A percentile compares a stretch with the other conserved stretches of the same genome.
Evolutionary conservation across 1,139 yeast species (phyloP).

Genomic region (Yamadazyma dushanensis): DNA sequence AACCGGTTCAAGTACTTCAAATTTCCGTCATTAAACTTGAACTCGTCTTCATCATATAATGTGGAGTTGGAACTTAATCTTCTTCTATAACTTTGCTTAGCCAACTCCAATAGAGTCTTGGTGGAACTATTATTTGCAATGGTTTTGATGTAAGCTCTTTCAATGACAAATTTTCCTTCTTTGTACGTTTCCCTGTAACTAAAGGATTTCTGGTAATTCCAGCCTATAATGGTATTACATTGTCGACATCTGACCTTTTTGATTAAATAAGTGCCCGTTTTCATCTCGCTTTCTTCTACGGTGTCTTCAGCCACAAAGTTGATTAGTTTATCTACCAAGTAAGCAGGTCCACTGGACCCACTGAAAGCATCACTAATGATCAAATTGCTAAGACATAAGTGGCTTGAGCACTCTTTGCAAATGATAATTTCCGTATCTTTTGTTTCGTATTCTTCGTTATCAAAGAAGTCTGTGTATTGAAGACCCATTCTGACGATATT

Average conservation of each 20-base stretch:
- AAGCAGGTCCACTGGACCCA: conserved; percentile 56
- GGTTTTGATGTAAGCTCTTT: conserved; percentile 33
- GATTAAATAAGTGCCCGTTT: conserved; percentile 69
- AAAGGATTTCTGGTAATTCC: conserved; percentile 72
- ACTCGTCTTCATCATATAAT: conserved; percentile 17
- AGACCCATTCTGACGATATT: conserved; percentile 34
- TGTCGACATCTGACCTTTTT: conserved; percentile 66
- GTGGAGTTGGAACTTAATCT: conserved; percentile 21
- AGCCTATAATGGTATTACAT: conserved; percentile 65
- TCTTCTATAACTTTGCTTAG: conserved; percentile 29
- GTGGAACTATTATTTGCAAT: conserved; percentile 30
- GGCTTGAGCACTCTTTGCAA: conserved; percentile 54
- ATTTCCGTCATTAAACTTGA: conserved; percentile 13
- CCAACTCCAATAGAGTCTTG: conserved; percentile 28
- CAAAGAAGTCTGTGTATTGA: conserved; percentile 40
- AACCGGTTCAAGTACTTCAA: conserved; percentile 17
- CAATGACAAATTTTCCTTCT: conserved; percentile 78
- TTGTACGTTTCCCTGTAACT: conserved; percentile 62
- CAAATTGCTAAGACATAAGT: conserved; percentile 48
- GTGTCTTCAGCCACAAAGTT: conserved; percentile 36
- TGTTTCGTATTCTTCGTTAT: conserved; percentile 32
- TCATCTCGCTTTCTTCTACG: conserved; percentile 50
- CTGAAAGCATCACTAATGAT: conserved; percentile 51
- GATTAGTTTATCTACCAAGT: conserved; percentile 49
- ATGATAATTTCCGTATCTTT: conserved; percentile 44